Evolutionary conservation across 2,329 filamentous ascomycete species (phyloP).

Genomic region (Metarhizium guizhouense): DNA sequence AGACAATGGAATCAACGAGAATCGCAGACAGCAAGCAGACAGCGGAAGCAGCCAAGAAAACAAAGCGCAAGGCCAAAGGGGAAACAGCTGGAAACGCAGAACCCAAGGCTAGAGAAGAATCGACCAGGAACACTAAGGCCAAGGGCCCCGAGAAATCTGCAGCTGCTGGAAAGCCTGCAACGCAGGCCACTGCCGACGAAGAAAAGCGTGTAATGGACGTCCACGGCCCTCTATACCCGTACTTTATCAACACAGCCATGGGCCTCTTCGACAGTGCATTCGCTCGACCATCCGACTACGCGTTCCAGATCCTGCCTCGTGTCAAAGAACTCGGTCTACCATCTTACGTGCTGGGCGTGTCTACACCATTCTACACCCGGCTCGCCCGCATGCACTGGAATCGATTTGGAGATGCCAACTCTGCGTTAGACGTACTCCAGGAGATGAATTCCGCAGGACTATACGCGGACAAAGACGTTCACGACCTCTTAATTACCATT

Average conservation of each 20-base stretch:
- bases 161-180: background rate
- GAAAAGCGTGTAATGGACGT: slow-evolving; percentile 39
- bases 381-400: slow-evolving; percentile 54
- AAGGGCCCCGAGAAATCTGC: slow-evolving; percentile 4
- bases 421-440: slow-evolving; percentile 46
- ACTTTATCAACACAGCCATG: slow-evolving; percentile 49
- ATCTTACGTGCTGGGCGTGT: slow-evolving; percentile 63
- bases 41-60: too few species aligned
- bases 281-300: slow-evolving; percentile 45
- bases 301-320: slow-evolving; percentile 53
- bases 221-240: slow-evolving; percentile 56
- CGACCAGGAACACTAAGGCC: slow-evolving; percentile 8
- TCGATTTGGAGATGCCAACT: slow-evolving; percentile 47
- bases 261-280: slow-evolving; percentile 50
- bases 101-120: background rate
- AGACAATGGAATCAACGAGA: too few species aligned
- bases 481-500: slow-evolving; percentile 19
- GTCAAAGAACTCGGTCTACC: slow-evolving; percentile 59
- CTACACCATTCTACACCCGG: slow-evolving; percentile 60
- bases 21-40: too few species aligned
- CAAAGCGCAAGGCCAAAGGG: background rate
- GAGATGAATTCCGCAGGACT: slow-evolving; percentile 60
- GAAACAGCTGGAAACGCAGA: too few species aligned
- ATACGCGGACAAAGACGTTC: slow-evolving; percentile 37
- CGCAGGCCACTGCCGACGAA: slow-evolving; percentile 6